These are phyloP conservation scores for Remersonia thermophila DNA, from an alignment of 2,329 filamentous ascomycete species.

Conservation along the genomic window DNA sequence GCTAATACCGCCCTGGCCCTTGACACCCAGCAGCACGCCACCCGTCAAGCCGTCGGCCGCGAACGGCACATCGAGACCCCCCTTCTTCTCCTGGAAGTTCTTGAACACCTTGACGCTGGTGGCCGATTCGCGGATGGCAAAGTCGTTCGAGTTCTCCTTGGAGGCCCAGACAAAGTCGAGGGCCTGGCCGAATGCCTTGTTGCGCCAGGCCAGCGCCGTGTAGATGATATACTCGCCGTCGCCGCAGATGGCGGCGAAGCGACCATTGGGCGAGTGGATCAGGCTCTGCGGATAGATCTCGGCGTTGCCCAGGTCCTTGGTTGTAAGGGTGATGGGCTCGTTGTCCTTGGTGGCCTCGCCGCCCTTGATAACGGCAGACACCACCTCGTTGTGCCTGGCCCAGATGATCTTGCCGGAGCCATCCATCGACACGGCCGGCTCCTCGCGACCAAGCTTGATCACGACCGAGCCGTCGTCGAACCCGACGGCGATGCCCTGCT, in stretches of 20 bases:
- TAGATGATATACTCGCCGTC: conserved; percentile 99
- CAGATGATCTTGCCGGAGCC: conserved; percentile 89
- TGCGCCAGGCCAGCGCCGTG: conserved; percentile 89
- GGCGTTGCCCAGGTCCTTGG: conserved; percentile 90
- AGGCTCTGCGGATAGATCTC: conserved; percentile 95
- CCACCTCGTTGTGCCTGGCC: conserved; percentile 88
- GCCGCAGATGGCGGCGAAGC: conserved; percentile 77
- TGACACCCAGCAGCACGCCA: conserved; percentile 83
- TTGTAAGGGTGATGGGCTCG: conserved; percentile 70
- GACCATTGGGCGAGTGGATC: conserved; percentile 84
- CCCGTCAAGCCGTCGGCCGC: conserved; percentile 84
- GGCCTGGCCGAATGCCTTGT: conserved; percentile 92
- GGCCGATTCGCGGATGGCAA: conserved; percentile 86
- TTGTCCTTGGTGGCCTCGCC: conserved; percentile 82
- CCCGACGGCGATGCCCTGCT: conserved; percentile 87
- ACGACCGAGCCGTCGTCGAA: conserved; percentile 98
- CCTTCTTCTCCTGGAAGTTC: conserved; percentile 87
- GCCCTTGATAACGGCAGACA: conserved; percentile 90
- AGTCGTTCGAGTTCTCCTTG: conserved; percentile 97
- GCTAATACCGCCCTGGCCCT: conserved; percentile 85
- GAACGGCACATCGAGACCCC: conserved; percentile 87
- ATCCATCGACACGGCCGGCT: conserved; percentile 97
- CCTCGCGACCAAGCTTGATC: conserved; percentile 92
- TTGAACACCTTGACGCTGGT: conserved; percentile 96
- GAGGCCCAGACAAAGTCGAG: conserved; percentile 95